Conservation (phyloP, 306 rosid genomes). For the Vigna nakashimae region DNA sequence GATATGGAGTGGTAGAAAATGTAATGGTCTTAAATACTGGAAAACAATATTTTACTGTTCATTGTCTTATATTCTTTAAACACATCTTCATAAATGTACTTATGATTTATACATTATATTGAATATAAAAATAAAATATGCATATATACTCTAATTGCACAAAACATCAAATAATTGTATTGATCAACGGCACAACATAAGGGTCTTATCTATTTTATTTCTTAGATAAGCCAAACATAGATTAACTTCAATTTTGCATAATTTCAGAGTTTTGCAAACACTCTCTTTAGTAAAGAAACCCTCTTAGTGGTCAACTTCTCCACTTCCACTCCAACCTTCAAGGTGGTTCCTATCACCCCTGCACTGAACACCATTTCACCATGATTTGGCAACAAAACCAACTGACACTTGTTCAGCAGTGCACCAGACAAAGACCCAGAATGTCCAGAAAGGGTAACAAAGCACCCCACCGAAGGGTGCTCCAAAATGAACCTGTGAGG, state of each 20-base stretch:
- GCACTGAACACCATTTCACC: conserved; percentile 5
- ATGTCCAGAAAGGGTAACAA: neutral
- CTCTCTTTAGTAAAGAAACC: neutral
- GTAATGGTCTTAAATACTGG: too few relatives aligned
- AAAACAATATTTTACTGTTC: too few relatives aligned
- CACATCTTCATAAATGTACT: too few relatives aligned
- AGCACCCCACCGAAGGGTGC: conserved; percentile 13
- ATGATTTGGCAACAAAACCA: neutral
- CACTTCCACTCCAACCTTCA: conserved; percentile 24
- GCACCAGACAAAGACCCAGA: conserved; percentile 1
- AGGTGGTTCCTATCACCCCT: neutral
- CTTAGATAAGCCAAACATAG: too few relatives aligned
- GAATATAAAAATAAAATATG: too few relatives aligned
- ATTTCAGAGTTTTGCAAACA: neutral
- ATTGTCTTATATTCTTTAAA: too few relatives aligned
- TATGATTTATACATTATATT: too few relatives aligned
- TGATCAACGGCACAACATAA: too few relatives aligned
- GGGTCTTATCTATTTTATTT: too few relatives aligned
- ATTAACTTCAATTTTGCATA: neutral
- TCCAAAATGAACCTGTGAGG: conserved; percentile 6
- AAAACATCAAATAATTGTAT: too few relatives aligned
- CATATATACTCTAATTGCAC: too few relatives aligned
- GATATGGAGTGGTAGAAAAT: too few relatives aligned
- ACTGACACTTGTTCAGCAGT: neutral
- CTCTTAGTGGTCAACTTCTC: neutral